phyloP scores from a whole-genome alignment of 768 basidiomycete genomes.

The Panaeolus cyanescens region DNA sequence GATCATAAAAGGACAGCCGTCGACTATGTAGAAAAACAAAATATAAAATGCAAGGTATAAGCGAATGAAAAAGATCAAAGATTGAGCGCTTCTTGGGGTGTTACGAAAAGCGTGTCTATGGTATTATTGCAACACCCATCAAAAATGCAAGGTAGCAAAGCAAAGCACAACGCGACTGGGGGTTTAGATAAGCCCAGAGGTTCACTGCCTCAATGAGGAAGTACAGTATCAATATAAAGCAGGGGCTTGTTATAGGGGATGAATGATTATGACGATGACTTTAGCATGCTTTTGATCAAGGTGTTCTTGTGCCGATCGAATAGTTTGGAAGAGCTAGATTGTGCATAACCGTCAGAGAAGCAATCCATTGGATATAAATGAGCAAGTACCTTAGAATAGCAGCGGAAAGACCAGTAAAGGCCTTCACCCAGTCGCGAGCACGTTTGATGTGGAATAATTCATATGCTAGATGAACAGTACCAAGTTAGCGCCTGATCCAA shows the following conservation, averaged over 20 bases:
- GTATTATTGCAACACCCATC: neutral
- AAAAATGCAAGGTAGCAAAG: too few species aligned
- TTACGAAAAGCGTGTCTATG: too few species aligned
- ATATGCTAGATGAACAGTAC: slow-evolving; percentile 52
- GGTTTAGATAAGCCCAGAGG: too few species aligned
- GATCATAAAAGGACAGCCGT: neutral
- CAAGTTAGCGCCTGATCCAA: slow-evolving; percentile 1
- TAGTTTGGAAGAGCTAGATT: slow-evolving; percentile 64
- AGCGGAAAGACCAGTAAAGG: slow-evolving; percentile 66
- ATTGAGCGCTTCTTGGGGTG: neutral
- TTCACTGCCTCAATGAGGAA: neutral
- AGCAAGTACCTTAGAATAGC: slow-evolving; percentile 69
- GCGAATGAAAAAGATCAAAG: neutral
- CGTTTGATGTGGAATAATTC: slow-evolving; percentile 74
- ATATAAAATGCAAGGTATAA: neutral
- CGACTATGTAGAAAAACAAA: neutral
- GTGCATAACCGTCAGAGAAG: slow-evolving; percentile 7
- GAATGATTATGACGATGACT: slow-evolving; percentile 19
- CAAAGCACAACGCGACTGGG: too few species aligned
- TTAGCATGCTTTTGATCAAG: slow-evolving; percentile 55
- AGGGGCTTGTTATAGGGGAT: neutral
- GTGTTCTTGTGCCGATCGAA: slow-evolving; percentile 70
- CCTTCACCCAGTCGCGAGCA: slow-evolving; percentile 59
- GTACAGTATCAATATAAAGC: neutral
- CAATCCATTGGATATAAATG: slow-evolving; percentile 1